phyloP scores from a whole-genome alignment of 805 yeast genomes.

The Blastobotrys chiropterorum region DNA sequence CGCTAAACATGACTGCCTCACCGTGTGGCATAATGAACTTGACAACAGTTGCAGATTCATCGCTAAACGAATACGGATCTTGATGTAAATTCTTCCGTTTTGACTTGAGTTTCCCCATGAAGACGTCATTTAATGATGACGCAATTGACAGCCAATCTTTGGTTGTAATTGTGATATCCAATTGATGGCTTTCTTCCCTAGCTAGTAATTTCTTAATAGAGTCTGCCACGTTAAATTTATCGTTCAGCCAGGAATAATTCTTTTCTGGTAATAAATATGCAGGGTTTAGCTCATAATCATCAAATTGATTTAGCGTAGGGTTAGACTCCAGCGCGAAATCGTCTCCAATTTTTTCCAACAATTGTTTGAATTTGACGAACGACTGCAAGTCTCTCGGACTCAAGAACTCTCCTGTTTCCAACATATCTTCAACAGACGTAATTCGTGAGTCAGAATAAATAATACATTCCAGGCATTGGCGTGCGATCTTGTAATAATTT shows the following conservation, averaged over 20 bases:
- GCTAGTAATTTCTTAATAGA: slow-evolving; percentile 5
- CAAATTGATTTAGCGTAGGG: slow-evolving; percentile 1
- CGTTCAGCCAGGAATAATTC: slow-evolving; percentile 13
- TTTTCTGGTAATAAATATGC: neutral
- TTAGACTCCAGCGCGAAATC: slow-evolving; percentile 3
- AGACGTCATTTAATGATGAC: slow-evolving; percentile 13
- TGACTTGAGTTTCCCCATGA: slow-evolving; percentile 9
- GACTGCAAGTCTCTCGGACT: slow-evolving; percentile 12
- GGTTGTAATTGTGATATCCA: slow-evolving; percentile 13
- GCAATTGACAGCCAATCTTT: slow-evolving; percentile 19
- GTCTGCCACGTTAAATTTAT: slow-evolving; percentile 7
- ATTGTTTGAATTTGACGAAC: slow-evolving; percentile 3
- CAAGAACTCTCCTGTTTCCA: slow-evolving; percentile 13
- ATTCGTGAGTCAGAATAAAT: slow-evolving; percentile 14
- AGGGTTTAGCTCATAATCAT: slow-evolving; percentile 1
- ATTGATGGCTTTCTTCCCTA: slow-evolving; percentile 3
- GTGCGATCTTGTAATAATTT: slow-evolving; percentile 19
- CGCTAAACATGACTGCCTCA: slow-evolving; percentile 6
- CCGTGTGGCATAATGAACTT: slow-evolving; percentile 16
- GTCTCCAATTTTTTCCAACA: slow-evolving; percentile 16
- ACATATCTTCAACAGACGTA: slow-evolving; percentile 11
- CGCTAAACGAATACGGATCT: slow-evolving; percentile 17
- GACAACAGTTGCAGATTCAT: slow-evolving; percentile 11
- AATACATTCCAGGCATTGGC: slow-evolving; percentile 21
- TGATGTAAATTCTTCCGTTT: slow-evolving; percentile 12